These are phyloP conservation scores for Paramecium octaurelia DNA, from an alignment of 73 alveolate genomes.

Conservation along the genomic window DNA sequence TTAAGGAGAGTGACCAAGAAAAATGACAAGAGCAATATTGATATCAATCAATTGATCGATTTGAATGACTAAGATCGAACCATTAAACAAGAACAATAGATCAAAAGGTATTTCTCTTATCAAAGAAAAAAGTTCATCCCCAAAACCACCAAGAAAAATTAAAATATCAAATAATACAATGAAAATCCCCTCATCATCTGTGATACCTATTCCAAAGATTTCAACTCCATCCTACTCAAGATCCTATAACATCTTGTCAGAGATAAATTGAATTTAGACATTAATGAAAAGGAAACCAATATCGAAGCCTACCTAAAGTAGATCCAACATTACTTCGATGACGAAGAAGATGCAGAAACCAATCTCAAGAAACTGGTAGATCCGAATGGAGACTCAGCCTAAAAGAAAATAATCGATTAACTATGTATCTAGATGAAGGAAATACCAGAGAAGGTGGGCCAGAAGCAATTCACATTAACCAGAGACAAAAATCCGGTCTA, in stretches of 20 bases:
- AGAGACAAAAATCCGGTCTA: not conserved
- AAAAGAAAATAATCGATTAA: not conserved
- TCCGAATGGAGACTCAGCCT: not conserved
- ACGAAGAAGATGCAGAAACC: not conserved
- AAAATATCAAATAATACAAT: not conserved
- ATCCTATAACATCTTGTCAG: not conserved
- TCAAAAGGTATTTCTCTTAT: not conserved
- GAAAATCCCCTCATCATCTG: not conserved
- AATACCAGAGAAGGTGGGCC: not conserved
- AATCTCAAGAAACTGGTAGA: not conserved
- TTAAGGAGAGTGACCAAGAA: not conserved
- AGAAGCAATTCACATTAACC: not conserved
- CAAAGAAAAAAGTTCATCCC: constrained; percentile 4
- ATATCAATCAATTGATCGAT: not conserved
- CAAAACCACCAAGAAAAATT: not conserved
- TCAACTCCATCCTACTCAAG: not conserved
- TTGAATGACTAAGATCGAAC: not conserved
- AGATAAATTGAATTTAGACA: not conserved
- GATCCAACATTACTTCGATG: not conserved
- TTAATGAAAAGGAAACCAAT: not conserved
- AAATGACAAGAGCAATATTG: not conserved
- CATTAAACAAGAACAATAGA: not conserved
- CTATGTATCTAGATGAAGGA: not conserved
- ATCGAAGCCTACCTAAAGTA: not conserved
- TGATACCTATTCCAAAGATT: not conserved